phyloP scores from a whole-genome alignment of 192 early-diverging fungal species.

The Dimargaris xerosporica region DNA sequence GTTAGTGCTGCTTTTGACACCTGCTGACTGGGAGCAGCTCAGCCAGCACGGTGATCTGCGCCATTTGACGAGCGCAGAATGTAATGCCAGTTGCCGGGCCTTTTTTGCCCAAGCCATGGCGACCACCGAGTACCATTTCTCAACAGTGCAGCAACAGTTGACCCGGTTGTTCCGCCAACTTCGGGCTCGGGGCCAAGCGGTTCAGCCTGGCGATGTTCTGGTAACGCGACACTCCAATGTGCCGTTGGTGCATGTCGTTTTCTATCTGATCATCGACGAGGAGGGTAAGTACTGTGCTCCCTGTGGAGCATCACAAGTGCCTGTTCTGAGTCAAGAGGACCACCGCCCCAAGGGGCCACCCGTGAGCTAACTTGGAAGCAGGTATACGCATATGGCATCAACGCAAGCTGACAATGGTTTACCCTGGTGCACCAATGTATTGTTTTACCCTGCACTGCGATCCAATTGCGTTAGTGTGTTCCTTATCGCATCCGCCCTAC shows the following conservation, averaged over 20 bases:
- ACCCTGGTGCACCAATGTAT: no score
- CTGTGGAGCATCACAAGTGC: no score
- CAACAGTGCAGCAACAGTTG: constrained; percentile 47
- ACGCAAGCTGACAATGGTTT: no score
- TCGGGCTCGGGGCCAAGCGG: constrained; percentile 13
- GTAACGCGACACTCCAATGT: constrained; percentile 63
- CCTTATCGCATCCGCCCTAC: no score
- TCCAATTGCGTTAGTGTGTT: constrained; percentile 20
- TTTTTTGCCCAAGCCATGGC: constrained; percentile 46
- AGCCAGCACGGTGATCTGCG: neutral
- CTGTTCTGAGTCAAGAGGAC: no score
- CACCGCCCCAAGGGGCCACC: no score
- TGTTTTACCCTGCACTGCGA: neutral
- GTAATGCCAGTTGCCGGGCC: no score
- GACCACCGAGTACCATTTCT: constrained; percentile 65
- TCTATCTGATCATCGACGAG: constrained; percentile 50
- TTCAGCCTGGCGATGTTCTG: constrained; percentile 45
- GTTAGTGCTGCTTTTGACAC: constrained; percentile 1
- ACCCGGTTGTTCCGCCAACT: constrained; percentile 35
- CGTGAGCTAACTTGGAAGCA: no score
- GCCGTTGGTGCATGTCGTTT: constrained; percentile 52
- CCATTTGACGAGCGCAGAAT: no score
- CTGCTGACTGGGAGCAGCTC: neutral
- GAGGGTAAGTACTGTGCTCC: neutral
- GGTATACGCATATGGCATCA: no score